phyloP scores from a whole-genome alignment of 192 early-diverging fungal genomes.

The Coemansia sp. region DNA sequence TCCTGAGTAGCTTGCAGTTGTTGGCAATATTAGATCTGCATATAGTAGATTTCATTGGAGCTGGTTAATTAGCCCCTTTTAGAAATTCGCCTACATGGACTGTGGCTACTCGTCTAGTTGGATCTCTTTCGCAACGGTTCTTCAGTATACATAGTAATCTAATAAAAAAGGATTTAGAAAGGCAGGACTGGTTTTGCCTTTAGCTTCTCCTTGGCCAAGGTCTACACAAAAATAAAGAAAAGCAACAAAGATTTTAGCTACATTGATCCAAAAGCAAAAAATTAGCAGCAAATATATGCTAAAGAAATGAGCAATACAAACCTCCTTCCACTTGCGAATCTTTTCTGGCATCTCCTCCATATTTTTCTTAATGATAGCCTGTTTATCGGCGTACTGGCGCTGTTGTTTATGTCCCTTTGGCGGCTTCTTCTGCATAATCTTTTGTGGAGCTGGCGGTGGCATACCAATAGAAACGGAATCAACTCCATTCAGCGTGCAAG shows the following conservation, averaged over 20 bases:
- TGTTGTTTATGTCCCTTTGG: conserved; percentile 60
- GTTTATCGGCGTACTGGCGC: conserved; percentile 40
- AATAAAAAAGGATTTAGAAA: conserved; percentile 25
- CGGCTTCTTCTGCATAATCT: conserved; percentile 50
- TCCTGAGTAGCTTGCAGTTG: too few relatives aligned
- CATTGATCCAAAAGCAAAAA: not conserved
- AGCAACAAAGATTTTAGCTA: conserved; percentile 2
- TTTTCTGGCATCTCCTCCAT: conserved; percentile 56
- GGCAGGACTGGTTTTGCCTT: conserved; percentile 51
- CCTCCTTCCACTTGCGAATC: conserved; percentile 58
- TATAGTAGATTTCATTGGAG: too few relatives aligned
- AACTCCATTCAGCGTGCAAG: conserved; percentile 54
- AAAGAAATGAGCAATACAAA: not conserved
- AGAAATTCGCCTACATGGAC: too few relatives aligned
- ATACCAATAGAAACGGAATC: conserved; percentile 61
- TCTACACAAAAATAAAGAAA: conserved; percentile 9
- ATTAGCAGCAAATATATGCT: not conserved
- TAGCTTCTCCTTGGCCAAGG: conserved; percentile 46
- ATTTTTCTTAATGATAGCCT: conserved; percentile 47
- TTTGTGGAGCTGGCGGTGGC: conserved; percentile 28
- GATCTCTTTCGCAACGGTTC: too few relatives aligned
- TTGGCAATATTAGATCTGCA: too few relatives aligned
- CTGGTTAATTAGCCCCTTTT: too few relatives aligned
- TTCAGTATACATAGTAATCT: not conserved
- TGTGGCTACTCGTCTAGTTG: too few relatives aligned